Evolutionary conservation across 495 filamentous ascomycete species (phyloP).

Genomic region (Aeminium ludgeri): DNA sequence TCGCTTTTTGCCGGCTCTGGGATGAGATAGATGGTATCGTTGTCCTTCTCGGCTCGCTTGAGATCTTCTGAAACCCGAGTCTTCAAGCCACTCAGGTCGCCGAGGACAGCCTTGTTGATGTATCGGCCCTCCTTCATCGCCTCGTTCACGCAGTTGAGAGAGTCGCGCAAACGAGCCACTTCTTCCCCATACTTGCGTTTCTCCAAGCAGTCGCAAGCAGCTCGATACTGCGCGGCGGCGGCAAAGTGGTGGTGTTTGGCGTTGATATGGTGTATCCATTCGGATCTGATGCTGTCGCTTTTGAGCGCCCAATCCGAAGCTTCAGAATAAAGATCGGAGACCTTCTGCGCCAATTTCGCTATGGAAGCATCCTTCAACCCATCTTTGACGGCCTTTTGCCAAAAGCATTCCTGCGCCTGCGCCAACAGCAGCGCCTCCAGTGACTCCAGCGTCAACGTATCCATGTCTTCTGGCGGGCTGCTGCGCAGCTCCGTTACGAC

Average conservation of each 20-base stretch:
- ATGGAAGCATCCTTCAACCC: constrained; percentile 81
- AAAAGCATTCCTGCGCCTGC: constrained; percentile 93
- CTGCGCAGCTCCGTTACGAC: constrained; percentile 75
- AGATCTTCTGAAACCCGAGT: constrained; percentile 67
- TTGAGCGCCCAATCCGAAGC: constrained; percentile 75
- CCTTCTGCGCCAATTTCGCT: constrained; percentile 76
- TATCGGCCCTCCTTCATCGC: constrained; percentile 74
- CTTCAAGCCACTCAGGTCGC: constrained; percentile 72
- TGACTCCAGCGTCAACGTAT: constrained; percentile 66
- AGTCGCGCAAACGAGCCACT: constrained; percentile 70
- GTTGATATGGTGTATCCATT: constrained; percentile 97
- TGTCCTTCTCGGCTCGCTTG: constrained; percentile 89
- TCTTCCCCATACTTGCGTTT: constrained; percentile 93
- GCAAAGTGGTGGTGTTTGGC: constrained; percentile 98
- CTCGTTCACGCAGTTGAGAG: constrained; percentile 66
- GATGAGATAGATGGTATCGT: constrained; percentile 81
- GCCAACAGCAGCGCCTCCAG: constrained; percentile 71
- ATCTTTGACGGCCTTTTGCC: constrained; percentile 94
- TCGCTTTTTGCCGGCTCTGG: constrained; percentile 79
- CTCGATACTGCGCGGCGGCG: constrained; percentile 87
- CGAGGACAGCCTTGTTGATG: constrained; percentile 66
- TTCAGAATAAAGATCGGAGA: constrained; percentile 77
- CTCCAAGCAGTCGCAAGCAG: constrained; percentile 80
- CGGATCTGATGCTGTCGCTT: constrained; percentile 72
- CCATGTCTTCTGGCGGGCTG: constrained; percentile 89